phyloP scores from a whole-genome alignment of 257 asterid species.

The Jacaranda copaia region DNA sequence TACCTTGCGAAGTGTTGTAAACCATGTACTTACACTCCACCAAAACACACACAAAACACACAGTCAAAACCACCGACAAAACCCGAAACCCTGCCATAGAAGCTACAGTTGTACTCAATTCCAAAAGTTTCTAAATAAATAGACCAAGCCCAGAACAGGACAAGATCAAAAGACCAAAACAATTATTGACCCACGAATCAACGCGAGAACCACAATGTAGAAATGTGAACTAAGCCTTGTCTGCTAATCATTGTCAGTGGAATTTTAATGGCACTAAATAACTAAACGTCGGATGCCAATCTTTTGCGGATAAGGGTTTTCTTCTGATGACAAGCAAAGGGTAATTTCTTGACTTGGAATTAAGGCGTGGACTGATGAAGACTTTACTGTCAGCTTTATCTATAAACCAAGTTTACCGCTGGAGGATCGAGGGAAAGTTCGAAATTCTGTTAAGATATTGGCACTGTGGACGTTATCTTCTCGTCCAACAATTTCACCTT shows the following conservation, averaged over 20 bases:
- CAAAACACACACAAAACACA: conserved; percentile 42
- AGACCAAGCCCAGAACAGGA: conserved; percentile 29
- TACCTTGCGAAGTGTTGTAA: conserved; percentile 73
- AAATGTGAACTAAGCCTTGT: background rate
- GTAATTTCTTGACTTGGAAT: background rate
- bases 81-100: conserved; percentile 49
- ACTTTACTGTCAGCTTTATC: background rate
- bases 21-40: conserved; percentile 77
- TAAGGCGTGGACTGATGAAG: conserved; percentile 7
- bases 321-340: background rate
- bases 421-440: background rate
- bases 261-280: conserved; percentile 3
- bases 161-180: background rate
- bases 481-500: too few species aligned
- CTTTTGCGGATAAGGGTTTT: conserved; percentile 15
- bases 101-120: conserved; percentile 26
- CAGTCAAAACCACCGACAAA: conserved; percentile 39
- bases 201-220: conserved; percentile 26
- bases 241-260: conserved; percentile 10
- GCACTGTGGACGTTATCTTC: background rate
- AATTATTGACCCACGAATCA: conserved; percentile 21
- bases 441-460: conserved; percentile 7
- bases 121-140: conserved; percentile 21
- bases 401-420: background rate
- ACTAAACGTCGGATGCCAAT: conserved; percentile 19